Conservation (phyloP, 225 moss, liverwort and hornwort genomes). For the Climacium dendroides region DNA sequence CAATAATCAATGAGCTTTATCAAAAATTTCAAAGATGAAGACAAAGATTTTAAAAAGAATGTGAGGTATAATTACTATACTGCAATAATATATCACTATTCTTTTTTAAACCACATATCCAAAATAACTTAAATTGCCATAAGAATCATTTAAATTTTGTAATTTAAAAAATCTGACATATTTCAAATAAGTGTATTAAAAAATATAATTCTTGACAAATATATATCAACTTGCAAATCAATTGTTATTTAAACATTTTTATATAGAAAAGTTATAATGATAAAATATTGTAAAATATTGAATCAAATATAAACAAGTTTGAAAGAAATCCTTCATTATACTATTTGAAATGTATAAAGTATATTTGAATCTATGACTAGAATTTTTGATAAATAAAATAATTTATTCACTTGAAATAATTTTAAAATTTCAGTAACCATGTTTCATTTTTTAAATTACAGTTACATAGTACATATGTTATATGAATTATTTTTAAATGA, state of each 20-base stretch:
- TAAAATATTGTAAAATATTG: too few relatives aligned
- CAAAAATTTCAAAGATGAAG: background rate
- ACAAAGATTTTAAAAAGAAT: background rate
- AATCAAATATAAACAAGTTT: too few relatives aligned
- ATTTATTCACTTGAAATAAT: background rate
- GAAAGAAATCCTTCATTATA: background rate
- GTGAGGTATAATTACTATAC: background rate
- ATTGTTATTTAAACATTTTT: background rate
- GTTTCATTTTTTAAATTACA: background rate
- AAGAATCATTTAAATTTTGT: too few relatives aligned
- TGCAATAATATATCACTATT: background rate
- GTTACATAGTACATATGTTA: accelerated
- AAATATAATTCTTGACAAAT: background rate
- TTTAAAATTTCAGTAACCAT: background rate
- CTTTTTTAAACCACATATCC: background rate
- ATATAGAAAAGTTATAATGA: background rate
- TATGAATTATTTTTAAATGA: too few relatives aligned
- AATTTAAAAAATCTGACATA: background rate
- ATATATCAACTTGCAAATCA: background rate
- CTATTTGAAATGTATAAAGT: background rate
- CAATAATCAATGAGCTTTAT: background rate
- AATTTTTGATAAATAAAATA: background rate
- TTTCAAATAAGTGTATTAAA: background rate
- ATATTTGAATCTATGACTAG: accelerated
- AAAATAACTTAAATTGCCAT: too few relatives aligned